These are phyloP conservation scores for Cocos nucifera DNA, from an alignment of 176 grass and related monocot genomes.

Conservation along the genomic window DNA sequence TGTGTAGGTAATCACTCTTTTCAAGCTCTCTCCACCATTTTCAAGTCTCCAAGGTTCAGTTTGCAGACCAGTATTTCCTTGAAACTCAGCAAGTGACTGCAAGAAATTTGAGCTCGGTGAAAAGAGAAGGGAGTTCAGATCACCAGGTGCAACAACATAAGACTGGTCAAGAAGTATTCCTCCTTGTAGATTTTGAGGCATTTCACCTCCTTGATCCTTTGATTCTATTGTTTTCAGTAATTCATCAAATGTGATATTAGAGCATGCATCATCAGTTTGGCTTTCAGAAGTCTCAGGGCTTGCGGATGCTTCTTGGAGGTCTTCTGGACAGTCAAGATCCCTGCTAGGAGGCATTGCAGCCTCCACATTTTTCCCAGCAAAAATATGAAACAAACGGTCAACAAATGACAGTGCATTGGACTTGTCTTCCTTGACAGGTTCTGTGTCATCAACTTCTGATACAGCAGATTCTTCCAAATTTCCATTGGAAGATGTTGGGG, in stretches of 20 bases:
- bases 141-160: constrained; percentile 52
- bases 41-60: constrained; percentile 59
- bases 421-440: constrained; percentile 42
- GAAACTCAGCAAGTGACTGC: constrained; percentile 67
- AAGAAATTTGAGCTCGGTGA: constrained; percentile 68
- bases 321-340: constrained; percentile 16
- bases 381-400: constrained; percentile 51
- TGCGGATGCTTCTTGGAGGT: constrained; percentile 18
- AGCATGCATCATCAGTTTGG: constrained; percentile 23
- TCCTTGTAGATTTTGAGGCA: constrained; percentile 55
- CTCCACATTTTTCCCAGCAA: constrained; percentile 32
- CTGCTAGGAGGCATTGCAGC: constrained; percentile 15
- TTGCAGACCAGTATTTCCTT: constrained; percentile 65
- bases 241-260: constrained; percentile 61
- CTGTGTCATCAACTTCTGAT: constrained; percentile 21
- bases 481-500: constrained; percentile 28
- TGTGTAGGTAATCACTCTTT: constrained; percentile 70
- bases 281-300: constrained; percentile 20
- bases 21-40: constrained; percentile 56
- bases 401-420: constrained; percentile 37
- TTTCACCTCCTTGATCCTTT: constrained; percentile 43
- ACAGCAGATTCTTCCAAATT: constrained; percentile 21
- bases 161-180: constrained; percentile 71
- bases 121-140: constrained; percentile 68
- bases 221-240: constrained; percentile 57